phyloP scores from a whole-genome alignment of 805 yeast species.

The Metschnikowia drakensbergensis region DNA sequence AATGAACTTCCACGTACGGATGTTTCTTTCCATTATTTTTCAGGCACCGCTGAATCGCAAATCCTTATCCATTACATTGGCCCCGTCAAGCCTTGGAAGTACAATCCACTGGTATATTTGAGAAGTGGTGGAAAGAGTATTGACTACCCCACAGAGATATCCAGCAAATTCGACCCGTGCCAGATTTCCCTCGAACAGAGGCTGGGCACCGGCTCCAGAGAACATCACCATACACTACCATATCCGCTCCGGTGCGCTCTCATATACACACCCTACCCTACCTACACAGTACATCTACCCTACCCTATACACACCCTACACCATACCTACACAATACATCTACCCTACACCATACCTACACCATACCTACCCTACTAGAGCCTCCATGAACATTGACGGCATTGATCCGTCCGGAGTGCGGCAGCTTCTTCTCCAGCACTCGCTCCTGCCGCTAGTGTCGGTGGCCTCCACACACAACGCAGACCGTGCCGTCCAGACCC shows the following conservation, averaged over 20 bases:
- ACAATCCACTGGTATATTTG: constrained; percentile 18
- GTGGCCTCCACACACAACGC: constrained; percentile 46
- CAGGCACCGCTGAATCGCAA: constrained; percentile 14
- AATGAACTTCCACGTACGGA: constrained; percentile 7
- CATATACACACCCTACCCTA: too few species aligned
- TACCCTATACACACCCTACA: too few species aligned
- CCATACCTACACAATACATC: neutral
- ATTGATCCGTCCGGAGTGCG: constrained; percentile 38
- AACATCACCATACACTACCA: too few species aligned
- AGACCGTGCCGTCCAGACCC: constrained; percentile 39
- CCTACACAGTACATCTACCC: too few species aligned
- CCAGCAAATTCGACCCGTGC: too few species aligned
- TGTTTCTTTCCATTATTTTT: constrained; percentile 9
- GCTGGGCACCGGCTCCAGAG: too few species aligned
- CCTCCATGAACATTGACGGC: constrained; percentile 20
- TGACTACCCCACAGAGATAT: constrained; percentile 21
- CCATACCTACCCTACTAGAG: neutral
- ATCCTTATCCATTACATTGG: constrained; percentile 69
- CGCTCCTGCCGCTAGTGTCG: constrained; percentile 52
- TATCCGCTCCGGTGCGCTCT: too few species aligned
- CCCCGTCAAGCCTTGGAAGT: constrained; percentile 53
- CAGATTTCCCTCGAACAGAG: too few species aligned
- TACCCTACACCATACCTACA: neutral
- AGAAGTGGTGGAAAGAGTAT: constrained; percentile 40
- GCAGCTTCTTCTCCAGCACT: constrained; percentile 41